These are phyloP conservation scores for Candida hungchunana DNA, from an alignment of 805 yeast species.

Conservation along the genomic window DNA sequence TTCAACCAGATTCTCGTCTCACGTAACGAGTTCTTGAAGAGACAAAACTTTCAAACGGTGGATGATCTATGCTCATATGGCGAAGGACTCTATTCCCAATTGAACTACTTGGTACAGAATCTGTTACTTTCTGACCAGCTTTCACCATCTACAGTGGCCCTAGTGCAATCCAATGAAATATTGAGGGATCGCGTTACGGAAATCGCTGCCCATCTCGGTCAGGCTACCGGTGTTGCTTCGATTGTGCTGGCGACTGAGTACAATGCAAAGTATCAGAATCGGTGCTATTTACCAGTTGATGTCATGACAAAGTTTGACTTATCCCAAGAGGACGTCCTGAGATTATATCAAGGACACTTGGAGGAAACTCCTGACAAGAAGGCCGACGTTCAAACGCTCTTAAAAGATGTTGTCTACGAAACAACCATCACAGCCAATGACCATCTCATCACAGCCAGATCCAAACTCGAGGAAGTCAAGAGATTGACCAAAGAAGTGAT, in stretches of 20 bases:
- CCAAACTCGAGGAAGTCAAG: slow-evolving; percentile 41
- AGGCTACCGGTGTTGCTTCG: slow-evolving; percentile 68
- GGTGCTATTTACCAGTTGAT: slow-evolving; percentile 59
- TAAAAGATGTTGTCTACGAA: slow-evolving; percentile 61
- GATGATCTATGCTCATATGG: slow-evolving; percentile 71
- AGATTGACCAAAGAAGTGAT: slow-evolving; percentile 33
- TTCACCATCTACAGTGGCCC: slow-evolving; percentile 49
- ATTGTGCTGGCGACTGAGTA: slow-evolving; percentile 56
- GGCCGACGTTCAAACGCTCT: slow-evolving; percentile 30
- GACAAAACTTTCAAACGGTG: slow-evolving; percentile 40
- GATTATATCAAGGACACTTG: slow-evolving; percentile 34
- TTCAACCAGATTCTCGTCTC: slow-evolving; percentile 59
- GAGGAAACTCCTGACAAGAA: slow-evolving; percentile 7
- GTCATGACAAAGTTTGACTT: slow-evolving; percentile 47
- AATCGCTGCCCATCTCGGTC: slow-evolving; percentile 77
- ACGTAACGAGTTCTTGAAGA: slow-evolving; percentile 47
- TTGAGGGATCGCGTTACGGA: slow-evolving; percentile 49
- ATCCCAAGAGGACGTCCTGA: slow-evolving; percentile 60
- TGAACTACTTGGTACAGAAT: slow-evolving; percentile 63
- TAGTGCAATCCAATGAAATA: slow-evolving; percentile 42
- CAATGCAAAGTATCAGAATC: slow-evolving; percentile 41
- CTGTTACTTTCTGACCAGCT: slow-evolving; percentile 51
- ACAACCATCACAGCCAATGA: slow-evolving; percentile 77
- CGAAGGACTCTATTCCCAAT: slow-evolving; percentile 73
- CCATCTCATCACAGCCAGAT: slow-evolving; percentile 65